Evolutionary conservation across 2,329 filamentous ascomycete species (phyloP).

Genomic region (Sordariomycetes sp.): DNA sequence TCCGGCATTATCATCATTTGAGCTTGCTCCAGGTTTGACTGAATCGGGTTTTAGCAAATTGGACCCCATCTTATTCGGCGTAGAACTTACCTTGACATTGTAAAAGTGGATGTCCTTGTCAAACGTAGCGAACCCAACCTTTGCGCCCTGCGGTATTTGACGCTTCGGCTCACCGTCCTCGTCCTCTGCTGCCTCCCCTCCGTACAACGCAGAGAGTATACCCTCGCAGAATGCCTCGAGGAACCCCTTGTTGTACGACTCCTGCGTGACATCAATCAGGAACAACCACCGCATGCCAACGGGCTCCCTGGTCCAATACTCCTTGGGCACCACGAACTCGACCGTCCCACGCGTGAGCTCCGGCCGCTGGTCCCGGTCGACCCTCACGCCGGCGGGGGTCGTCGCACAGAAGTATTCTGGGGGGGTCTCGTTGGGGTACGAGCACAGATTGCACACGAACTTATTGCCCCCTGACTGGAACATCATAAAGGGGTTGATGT

Average conservation of each 20-base stretch:
- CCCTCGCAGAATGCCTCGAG: slow-evolving; percentile 85
- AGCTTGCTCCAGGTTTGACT: slow-evolving; percentile 70
- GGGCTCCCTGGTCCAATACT: slow-evolving; percentile 95
- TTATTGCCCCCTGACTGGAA: slow-evolving; percentile 91
- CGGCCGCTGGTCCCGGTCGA: slow-evolving; percentile 80
- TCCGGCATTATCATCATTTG: slow-evolving; percentile 99
- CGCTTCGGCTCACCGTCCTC: slow-evolving; percentile 42
- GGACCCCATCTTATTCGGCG: slow-evolving; percentile 1
- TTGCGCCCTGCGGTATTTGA: slow-evolving; percentile 65
- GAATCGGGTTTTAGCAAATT: slow-evolving; percentile 8
- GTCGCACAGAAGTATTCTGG: slow-evolving; percentile 89
- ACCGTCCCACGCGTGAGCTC: slow-evolving; percentile 88
- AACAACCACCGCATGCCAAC: slow-evolving; percentile 84
- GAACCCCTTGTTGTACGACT: slow-evolving; percentile 84
- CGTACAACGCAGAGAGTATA: slow-evolving; percentile 76
- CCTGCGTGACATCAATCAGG: slow-evolving; percentile 85
- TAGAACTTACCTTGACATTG: slow-evolving; percentile 65
- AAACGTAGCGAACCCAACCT: slow-evolving; percentile 90
- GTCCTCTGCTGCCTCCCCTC: slow-evolving; percentile 41
- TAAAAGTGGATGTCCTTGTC: slow-evolving; percentile 98
- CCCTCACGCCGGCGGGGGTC: slow-evolving; percentile 73
- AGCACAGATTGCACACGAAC: slow-evolving; percentile 97
- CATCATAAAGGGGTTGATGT: slow-evolving; percentile 99
- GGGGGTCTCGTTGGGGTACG: slow-evolving; percentile 85
- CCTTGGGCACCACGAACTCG: slow-evolving; percentile 93